phyloP scores from a whole-genome alignment of 345 rosid genomes.

The Eucalyptus melliodora region DNA sequence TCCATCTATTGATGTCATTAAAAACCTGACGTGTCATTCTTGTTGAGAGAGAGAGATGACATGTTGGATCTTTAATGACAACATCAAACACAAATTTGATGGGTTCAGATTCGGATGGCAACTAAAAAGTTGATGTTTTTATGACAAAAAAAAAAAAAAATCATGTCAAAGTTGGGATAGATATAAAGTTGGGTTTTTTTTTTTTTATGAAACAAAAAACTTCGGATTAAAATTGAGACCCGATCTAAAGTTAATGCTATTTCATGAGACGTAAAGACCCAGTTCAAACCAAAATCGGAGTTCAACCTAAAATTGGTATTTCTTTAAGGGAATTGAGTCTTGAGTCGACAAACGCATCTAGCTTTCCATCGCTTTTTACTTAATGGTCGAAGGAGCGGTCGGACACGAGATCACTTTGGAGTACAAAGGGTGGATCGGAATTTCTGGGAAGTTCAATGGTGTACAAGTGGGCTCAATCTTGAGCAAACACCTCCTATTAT shows the following conservation, averaged over 20 bases:
- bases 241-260: not conserved
- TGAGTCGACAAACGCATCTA: not conserved
- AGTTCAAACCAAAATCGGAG: not conserved
- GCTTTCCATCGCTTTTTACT: not conserved
- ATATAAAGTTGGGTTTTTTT: not conserved
- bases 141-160: not conserved
- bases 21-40: not conserved
- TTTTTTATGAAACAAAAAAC: not conserved
- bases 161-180: not conserved
- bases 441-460: not conserved
- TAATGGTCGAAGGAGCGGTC: not conserved
- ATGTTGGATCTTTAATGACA: not conserved
- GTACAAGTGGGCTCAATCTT: not conserved
- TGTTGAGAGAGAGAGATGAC: not conserved
- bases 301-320: not conserved
- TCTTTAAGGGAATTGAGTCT: not conserved
- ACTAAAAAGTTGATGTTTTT: not conserved
- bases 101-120: not conserved
- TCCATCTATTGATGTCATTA: not conserved
- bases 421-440: not conserved
- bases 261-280: not conserved
- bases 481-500: not conserved
- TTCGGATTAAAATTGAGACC: not conserved
- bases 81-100: not conserved
- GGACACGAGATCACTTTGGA: not conserved